Evolutionary conservation across 768 basidiomycete species (phyloP).

Genomic region (Auricularia sp.): DNA sequence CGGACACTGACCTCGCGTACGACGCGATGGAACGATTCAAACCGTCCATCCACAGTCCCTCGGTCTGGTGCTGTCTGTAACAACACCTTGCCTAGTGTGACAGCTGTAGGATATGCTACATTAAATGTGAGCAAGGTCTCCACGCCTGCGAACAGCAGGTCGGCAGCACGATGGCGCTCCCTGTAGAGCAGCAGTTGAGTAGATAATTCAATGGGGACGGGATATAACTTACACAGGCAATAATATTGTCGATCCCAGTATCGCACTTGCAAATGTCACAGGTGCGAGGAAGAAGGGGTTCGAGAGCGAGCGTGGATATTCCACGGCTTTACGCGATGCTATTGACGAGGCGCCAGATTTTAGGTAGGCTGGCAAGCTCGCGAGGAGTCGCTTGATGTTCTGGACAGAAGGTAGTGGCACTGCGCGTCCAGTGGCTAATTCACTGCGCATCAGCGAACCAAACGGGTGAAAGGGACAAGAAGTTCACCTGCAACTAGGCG

Average conservation of each 20-base stretch:
- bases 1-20: constrained; percentile 61
- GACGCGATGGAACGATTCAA: constrained; percentile 71
- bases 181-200: constrained; percentile 12
- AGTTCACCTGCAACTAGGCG: not conserved
- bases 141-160: constrained; percentile 72
- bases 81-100: constrained; percentile 74
- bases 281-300: constrained; percentile 73
- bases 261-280: constrained; percentile 41
- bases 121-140: constrained; percentile 72
- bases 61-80: constrained; percentile 79
- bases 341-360: too few species aligned
- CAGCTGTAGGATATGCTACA: constrained; percentile 75
- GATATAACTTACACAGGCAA: constrained; percentile 42
- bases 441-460: not conserved
- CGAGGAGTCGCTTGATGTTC: not conserved
- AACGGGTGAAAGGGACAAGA: not conserved
- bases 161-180: constrained; percentile 57
- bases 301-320: constrained; percentile 23
- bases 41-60: constrained; percentile 49
- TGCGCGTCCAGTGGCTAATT: not conserved
- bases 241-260: constrained; percentile 42
- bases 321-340: not conserved
- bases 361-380: not conserved
- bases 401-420: not conserved
- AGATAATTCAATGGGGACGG: too few species aligned